phyloP scores from a whole-genome alignment of 495 filamentous ascomycete genomes.

The Neurospora hispaniola region DNA sequence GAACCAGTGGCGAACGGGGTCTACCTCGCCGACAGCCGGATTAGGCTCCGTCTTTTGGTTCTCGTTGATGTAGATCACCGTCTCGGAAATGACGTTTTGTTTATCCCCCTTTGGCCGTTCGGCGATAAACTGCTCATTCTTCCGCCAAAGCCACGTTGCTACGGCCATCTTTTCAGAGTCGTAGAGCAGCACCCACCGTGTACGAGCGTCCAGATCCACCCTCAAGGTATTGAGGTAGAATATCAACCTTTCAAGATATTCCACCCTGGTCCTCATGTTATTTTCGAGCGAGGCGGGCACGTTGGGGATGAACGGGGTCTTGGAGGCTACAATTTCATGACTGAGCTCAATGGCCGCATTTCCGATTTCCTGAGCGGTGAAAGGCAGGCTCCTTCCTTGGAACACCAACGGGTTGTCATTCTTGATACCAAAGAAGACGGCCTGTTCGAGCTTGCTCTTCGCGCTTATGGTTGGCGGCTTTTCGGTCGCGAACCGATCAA shows the following conservation, averaged over 20 bases:
- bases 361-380: conserved; percentile 58
- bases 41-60: conserved; percentile 54
- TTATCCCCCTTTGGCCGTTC: conserved; percentile 32
- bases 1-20: conserved; percentile 73
- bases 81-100: conserved; percentile 51
- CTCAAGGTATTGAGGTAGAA: conserved; percentile 48
- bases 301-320: conserved; percentile 57
- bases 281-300: conserved; percentile 66
- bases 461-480: conserved; percentile 52
- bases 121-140: conserved; percentile 50
- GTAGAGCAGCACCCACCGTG: conserved; percentile 75
- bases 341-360: conserved; percentile 70
- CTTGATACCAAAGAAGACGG: conserved; percentile 79
- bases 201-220: conserved; percentile 45
- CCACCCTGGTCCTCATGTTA: conserved; percentile 60
- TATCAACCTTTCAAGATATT: conserved; percentile 62
- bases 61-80: conserved; percentile 59
- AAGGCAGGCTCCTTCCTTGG: conserved; percentile 49
- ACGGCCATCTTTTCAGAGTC: conserved; percentile 83
- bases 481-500: conserved; percentile 38
- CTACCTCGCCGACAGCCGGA: conserved; percentile 49
- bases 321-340: conserved; percentile 67
- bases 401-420: conserved; percentile 74
- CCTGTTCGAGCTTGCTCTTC: conserved; percentile 85
- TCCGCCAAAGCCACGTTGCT: conserved; percentile 71